These are phyloP conservation scores for Trametes versicolor DNA, from an alignment of 1,284 basidiomycete species.

Conservation along the genomic window DNA sequence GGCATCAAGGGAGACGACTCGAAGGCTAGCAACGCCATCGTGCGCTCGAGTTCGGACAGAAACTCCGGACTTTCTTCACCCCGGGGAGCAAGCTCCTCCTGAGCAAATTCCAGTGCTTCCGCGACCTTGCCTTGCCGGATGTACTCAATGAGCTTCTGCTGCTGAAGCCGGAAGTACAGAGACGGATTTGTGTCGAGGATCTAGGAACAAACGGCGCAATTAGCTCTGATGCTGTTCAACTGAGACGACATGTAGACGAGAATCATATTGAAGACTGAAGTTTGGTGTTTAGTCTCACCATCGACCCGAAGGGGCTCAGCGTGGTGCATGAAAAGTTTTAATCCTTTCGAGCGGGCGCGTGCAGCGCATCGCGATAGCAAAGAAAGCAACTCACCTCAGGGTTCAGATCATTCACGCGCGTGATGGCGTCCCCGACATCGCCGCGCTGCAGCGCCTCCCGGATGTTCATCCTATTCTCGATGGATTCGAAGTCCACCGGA, in stretches of 20 bases:
- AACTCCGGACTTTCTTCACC: slow-evolving; percentile 97
- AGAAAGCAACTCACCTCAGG: slow-evolving; percentile 83
- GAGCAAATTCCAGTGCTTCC: slow-evolving; percentile 91
- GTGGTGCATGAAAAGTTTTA: slow-evolving; percentile 99
- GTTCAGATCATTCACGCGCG: slow-evolving; percentile 93
- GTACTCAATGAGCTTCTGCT: slow-evolving; percentile 94
- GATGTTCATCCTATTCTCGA: slow-evolving; percentile 94
- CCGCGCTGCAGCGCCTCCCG: slow-evolving; percentile 94
- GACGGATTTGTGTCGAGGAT: slow-evolving; percentile 94
- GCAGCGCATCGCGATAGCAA: slow-evolving; percentile 20
- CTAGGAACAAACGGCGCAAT: slow-evolving; percentile 53
- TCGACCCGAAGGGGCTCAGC: slow-evolving; percentile 81
- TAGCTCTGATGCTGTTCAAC: slow-evolving; percentile 26
- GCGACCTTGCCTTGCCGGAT: slow-evolving; percentile 85
- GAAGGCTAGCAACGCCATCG: slow-evolving; percentile 96
- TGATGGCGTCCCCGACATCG: slow-evolving; percentile 94
- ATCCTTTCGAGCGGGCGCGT: slow-evolving; percentile 63
- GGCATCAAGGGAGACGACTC: slow-evolving; percentile 75
- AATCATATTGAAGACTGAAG: slow-evolving; percentile 96
- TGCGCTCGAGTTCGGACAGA: slow-evolving; percentile 90
- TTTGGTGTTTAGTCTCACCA: slow-evolving; percentile 83
- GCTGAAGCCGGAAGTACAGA: slow-evolving; percentile 93
- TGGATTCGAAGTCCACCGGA: slow-evolving; percentile 88
- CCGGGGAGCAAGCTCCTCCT: slow-evolving; percentile 92
- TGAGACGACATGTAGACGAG: slow-evolving; percentile 36